Conservation (phyloP, 2,329 filamentous ascomycete species). For the Truncatella angustata region DNA sequence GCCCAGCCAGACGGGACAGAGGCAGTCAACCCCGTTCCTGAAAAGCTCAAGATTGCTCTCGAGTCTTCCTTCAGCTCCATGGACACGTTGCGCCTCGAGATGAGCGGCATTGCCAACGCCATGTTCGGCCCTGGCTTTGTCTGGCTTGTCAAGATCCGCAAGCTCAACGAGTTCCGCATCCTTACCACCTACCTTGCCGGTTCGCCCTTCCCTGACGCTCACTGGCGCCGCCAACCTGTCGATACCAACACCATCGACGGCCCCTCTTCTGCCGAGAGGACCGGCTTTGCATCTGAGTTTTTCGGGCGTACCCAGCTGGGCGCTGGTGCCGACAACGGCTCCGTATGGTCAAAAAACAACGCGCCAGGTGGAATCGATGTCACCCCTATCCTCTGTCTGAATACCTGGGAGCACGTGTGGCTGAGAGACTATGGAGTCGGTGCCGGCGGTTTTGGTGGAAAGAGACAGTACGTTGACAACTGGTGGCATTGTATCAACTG, state of each 20-base stretch:
- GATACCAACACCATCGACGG: slow-evolving; percentile 67
- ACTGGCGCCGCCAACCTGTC: slow-evolving; percentile 68
- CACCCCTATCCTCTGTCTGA: slow-evolving; percentile 81
- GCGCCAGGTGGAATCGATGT: slow-evolving; percentile 68
- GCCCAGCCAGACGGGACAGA: not conserved
- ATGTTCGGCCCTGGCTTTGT: slow-evolving; percentile 99
- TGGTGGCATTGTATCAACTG: slow-evolving; percentile 94
- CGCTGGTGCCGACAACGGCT: slow-evolving; percentile 21
- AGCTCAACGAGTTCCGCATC: slow-evolving; percentile 56
- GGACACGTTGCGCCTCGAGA: slow-evolving; percentile 76
- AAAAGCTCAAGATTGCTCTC: slow-evolving; percentile 56
- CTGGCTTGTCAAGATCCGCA: slow-evolving; percentile 73
- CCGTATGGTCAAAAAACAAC: slow-evolving; percentile 27
- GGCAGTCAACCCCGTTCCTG: slow-evolving; percentile 9
- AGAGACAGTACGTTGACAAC: slow-evolving; percentile 68
- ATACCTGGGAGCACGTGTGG: slow-evolving; percentile 96
- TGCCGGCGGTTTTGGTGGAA: slow-evolving; percentile 62
- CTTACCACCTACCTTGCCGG: slow-evolving; percentile 90
- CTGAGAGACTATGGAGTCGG: slow-evolving; percentile 73
- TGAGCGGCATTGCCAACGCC: slow-evolving; percentile 75
- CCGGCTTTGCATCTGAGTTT: slow-evolving; percentile 30
- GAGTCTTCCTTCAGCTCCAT: slow-evolving; percentile 74
- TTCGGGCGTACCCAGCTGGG: slow-evolving; percentile 35
- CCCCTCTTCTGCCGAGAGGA: slow-evolving; percentile 26
- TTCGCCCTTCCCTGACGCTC: slow-evolving; percentile 80